Evolutionary conservation across 805 yeast genomes (phyloP).

Genomic region (Candida tallmaniae): DNA sequence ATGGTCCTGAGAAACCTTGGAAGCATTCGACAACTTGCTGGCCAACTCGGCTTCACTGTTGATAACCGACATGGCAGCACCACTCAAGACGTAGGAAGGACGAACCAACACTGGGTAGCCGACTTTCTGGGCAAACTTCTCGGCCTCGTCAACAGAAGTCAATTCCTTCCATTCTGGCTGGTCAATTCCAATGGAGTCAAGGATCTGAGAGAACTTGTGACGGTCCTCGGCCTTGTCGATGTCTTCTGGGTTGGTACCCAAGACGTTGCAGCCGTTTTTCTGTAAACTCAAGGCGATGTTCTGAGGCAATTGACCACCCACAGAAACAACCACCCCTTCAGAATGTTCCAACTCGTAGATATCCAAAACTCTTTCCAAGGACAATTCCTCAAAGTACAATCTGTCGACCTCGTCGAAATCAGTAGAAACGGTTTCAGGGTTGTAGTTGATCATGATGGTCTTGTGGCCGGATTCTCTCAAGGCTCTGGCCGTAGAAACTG

Average conservation of each 20-base stretch:
- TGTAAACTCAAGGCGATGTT: conserved; percentile 88
- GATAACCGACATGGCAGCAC: conserved; percentile 98
- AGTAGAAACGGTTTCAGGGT: conserved; percentile 98
- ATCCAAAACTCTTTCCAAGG: conserved; percentile 95
- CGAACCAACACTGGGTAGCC: conserved; percentile 95
- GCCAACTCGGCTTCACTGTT: conserved; percentile 75
- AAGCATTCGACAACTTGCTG: conserved; percentile 77
- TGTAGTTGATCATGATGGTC: conserved; percentile 95
- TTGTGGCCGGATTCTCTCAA: conserved; percentile 81
- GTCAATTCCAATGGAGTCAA: conserved; percentile 89
- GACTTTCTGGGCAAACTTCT: conserved; percentile 75
- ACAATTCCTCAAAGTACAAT: conserved; percentile 91
- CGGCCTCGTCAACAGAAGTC: conserved; percentile 81
- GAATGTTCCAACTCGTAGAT: conserved; percentile 90
- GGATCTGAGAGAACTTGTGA: conserved; percentile 91
- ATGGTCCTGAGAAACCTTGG: conserved; percentile 90
- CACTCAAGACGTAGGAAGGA: conserved; percentile 95
- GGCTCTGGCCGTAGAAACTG: conserved; percentile 93
- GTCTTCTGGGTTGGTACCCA: conserved; percentile 93
- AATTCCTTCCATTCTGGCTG: conserved; percentile 98
- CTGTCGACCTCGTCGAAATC: conserved; percentile 98
- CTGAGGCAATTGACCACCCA: conserved; percentile 98
- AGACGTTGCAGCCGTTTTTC: conserved; percentile 75
- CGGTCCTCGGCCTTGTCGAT: conserved; percentile 98
- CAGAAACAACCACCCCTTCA: conserved; percentile 88